Conservation (phyloP, 495 filamentous ascomycete species). For the Penicillium fimorum region DNA sequence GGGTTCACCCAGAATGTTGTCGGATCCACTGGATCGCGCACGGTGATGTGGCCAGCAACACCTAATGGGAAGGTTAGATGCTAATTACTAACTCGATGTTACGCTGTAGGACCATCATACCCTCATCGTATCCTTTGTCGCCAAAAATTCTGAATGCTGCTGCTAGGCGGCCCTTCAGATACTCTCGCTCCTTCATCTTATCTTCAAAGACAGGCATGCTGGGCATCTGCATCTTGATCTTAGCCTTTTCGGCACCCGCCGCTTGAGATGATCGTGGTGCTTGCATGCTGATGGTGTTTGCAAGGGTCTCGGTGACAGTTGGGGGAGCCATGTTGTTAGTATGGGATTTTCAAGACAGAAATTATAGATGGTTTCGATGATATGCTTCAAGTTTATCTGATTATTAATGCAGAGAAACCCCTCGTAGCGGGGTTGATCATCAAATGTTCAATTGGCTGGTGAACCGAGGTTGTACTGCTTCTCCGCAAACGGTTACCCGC, state of each 20-base stretch:
- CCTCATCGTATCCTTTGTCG: conserved; percentile 65
- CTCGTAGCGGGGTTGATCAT: conserved; percentile 9
- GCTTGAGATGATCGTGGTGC: conserved; percentile 30
- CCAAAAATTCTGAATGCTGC: conserved; percentile 70
- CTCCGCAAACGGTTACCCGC: neutral
- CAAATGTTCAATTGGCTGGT: neutral
- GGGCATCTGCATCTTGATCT: conserved; percentile 49
- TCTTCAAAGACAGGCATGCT: conserved; percentile 56
- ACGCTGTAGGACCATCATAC: conserved; percentile 16
- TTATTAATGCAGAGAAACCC: neutral
- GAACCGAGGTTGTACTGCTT: neutral
- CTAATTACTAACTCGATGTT: neutral
- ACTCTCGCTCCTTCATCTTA: conserved; percentile 60
- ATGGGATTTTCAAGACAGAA: neutral
- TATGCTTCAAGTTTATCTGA: neutral
- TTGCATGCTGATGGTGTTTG: conserved; percentile 20
- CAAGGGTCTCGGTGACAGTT: conserved; percentile 29
- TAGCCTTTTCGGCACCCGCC: conserved; percentile 29
- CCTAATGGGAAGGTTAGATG: conserved; percentile 23
- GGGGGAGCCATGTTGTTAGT: conserved; percentile 29
- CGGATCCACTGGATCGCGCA: conserved; percentile 67
- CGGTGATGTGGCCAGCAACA: conserved; percentile 60
- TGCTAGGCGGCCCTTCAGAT: conserved; percentile 63
- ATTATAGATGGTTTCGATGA: neutral
- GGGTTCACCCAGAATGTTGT: conserved; percentile 79